These are phyloP conservation scores for Pythium rishiriense DNA, from an alignment of 352 stramenopile genomes.

Conservation along the genomic window DNA sequence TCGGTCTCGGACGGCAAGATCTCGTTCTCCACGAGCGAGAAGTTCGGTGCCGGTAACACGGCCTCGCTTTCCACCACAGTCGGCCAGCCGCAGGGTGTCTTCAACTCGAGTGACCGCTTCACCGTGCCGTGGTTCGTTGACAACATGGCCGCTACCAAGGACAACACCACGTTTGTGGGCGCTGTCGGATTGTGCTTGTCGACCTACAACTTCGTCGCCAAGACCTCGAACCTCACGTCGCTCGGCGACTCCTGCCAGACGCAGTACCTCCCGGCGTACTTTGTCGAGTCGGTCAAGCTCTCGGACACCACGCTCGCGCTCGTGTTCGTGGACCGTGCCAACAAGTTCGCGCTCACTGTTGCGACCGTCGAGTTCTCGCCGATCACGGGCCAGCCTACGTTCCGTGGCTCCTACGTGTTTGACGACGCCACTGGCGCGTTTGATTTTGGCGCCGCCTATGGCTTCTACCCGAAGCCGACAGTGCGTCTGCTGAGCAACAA, in stretches of 20 bases:
- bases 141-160: slow-evolving; percentile 42
- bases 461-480: slow-evolving; percentile 73
- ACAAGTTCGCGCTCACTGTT: slow-evolving; percentile 79
- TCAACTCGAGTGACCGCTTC: slow-evolving; percentile 61
- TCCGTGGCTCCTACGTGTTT: slow-evolving; percentile 73
- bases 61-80: slow-evolving; percentile 50
- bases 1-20: slow-evolving; percentile 45
- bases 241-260: slow-evolving; percentile 50
- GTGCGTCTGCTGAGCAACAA: slow-evolving; percentile 52
- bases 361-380: slow-evolving; percentile 66
- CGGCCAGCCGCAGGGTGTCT: slow-evolving; percentile 60
- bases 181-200: slow-evolving; percentile 61
- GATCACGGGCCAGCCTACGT: slow-evolving; percentile 52
- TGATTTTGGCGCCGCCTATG: slow-evolving; percentile 64
- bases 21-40: slow-evolving; percentile 51
- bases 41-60: slow-evolving; percentile 49
- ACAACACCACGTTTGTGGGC: slow-evolving; percentile 41
- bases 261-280: slow-evolving; percentile 64
- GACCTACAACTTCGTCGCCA: slow-evolving; percentile 34
- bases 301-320: slow-evolving; percentile 60
- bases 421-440: slow-evolving; percentile 54
- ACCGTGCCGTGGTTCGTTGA: slow-evolving; percentile 72
- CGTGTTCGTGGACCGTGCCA: slow-evolving; percentile 66
- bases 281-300: slow-evolving; percentile 66
- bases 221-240: slow-evolving; percentile 31